Conservation (phyloP, 768 basidiomycete species). For the Russula virescens region DNA sequence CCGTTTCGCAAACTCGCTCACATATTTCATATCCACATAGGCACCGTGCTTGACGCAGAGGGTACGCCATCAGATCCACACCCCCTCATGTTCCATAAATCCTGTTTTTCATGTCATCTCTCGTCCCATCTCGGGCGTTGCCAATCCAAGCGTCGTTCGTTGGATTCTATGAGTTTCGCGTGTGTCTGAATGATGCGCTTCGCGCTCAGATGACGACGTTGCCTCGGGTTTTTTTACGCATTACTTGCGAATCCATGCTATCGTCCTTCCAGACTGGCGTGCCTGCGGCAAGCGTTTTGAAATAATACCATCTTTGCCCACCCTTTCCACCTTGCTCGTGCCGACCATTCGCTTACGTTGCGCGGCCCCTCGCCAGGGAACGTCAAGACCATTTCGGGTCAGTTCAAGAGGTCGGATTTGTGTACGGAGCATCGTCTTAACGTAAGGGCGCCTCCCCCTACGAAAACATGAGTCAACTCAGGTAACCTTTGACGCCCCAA, state of each 20-base stretch:
- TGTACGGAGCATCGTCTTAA: conserved; percentile 84
- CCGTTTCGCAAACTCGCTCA: conserved; percentile 25
- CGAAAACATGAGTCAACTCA: conserved; percentile 2
- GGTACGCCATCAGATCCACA: conserved; percentile 38
- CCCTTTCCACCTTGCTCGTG: conserved; percentile 13
- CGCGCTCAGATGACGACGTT: conserved; percentile 1
- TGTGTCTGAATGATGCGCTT: conserved; percentile 3
- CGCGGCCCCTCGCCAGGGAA: conserved; percentile 45
- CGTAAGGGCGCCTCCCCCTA: conserved; percentile 45
- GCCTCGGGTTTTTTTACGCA: conserved; percentile 17
- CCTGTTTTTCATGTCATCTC: background rate
- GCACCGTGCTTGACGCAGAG: conserved; percentile 81
- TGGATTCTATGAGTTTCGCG: background rate
- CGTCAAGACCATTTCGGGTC: conserved; percentile 82
- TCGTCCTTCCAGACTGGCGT: conserved; percentile 7
- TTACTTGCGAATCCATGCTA: conserved; percentile 4
- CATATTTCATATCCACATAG: conserved; percentile 35
- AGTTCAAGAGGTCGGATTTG: conserved; percentile 87
- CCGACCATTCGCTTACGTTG: conserved; percentile 25
- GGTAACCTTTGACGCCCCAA: conserved; percentile 24
- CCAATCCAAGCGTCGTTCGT: conserved; percentile 28
- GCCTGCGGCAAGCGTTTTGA: conserved; percentile 2
- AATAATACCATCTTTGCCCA: background rate
- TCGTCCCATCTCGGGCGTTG: conserved; percentile 11
- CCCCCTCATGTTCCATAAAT: background rate